These are phyloP conservation scores for Cyclocybe cylindracea DNA, from an alignment of 768 basidiomycete genomes.

Conservation along the genomic window DNA sequence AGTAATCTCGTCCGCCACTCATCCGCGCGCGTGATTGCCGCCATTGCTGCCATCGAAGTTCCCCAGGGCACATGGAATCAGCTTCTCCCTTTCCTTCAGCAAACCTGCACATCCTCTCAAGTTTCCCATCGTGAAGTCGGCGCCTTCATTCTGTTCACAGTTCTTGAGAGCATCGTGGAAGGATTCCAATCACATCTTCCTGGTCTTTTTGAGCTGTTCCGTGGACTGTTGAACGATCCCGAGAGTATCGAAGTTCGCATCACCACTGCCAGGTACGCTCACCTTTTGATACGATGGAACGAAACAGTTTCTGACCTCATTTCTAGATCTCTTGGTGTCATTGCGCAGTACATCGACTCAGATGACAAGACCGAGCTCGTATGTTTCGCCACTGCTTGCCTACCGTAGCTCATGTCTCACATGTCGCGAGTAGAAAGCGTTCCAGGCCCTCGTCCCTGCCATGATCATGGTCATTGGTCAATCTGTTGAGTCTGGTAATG, in stretches of 20 bases:
- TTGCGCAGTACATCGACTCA: slow-evolving; percentile 89
- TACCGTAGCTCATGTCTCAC: not conserved
- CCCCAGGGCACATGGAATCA: slow-evolving; percentile 78
- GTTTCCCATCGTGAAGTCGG: slow-evolving; percentile 89
- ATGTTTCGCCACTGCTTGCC: slow-evolving; percentile 27
- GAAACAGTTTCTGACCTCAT: slow-evolving; percentile 6
- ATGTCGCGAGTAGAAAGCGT: slow-evolving; percentile 59
- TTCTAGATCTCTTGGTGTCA: slow-evolving; percentile 78
- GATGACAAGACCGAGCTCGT: slow-evolving; percentile 90
- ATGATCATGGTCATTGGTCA: slow-evolving; percentile 91
- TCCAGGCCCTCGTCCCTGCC: slow-evolving; percentile 82
- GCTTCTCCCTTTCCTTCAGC: slow-evolving; percentile 85
- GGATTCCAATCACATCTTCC: slow-evolving; percentile 79
- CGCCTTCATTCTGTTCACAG: slow-evolving; percentile 84
- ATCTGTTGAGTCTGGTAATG: slow-evolving; percentile 76
- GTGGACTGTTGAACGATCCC: slow-evolving; percentile 70
- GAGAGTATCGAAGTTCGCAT: slow-evolving; percentile 90
- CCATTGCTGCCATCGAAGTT: slow-evolving; percentile 89
- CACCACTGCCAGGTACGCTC: slow-evolving; percentile 74
- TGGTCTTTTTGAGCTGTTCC: slow-evolving; percentile 80
- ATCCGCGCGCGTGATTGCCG: slow-evolving; percentile 88
- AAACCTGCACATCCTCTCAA: slow-evolving; percentile 67
- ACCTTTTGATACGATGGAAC: not conserved
- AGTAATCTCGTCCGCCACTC: slow-evolving; percentile 93
- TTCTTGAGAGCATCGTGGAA: slow-evolving; percentile 90